Conservation (phyloP, 2,329 filamentous ascomycete genomes). For the Fonsecaea pedrosoi region DNA sequence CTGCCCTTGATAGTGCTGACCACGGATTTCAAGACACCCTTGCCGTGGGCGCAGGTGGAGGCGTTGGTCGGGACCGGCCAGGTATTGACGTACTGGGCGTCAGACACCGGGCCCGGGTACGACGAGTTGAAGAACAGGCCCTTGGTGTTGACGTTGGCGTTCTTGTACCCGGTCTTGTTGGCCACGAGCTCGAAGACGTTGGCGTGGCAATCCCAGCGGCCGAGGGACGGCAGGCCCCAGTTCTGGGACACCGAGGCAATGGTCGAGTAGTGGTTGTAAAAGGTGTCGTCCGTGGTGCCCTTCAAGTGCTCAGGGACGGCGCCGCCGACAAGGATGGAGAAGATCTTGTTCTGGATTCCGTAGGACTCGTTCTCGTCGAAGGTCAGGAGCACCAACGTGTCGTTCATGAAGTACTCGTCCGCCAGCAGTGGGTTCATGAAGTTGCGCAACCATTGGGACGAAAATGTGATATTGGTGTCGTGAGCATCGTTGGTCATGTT, state of each 20-base stretch:
- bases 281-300: conserved; percentile 72
- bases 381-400: conserved; percentile 76
- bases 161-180: conserved; percentile 63
- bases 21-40: conserved; percentile 51
- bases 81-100: conserved; percentile 40
- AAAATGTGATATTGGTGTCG: conserved; percentile 72
- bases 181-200: conserved; percentile 72
- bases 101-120: conserved; percentile 47
- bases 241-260: conserved; percentile 72
- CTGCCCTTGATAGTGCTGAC: conserved; percentile 23
- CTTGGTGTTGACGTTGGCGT: conserved; percentile 49
- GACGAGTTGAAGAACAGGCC: conserved; percentile 61
- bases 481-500: conserved; percentile 73
- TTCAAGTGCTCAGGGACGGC: conserved; percentile 69
- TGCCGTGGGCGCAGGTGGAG: conserved; percentile 76
- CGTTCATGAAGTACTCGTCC: conserved; percentile 74
- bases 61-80: conserved; percentile 60
- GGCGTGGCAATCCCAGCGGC: conserved; percentile 74
- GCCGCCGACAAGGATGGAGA: conserved; percentile 75
- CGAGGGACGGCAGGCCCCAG: conserved; percentile 72
- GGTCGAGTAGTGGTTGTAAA: conserved; percentile 75
- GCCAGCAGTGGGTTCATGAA: conserved; percentile 75
- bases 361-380: conserved; percentile 82
- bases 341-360: conserved; percentile 69
- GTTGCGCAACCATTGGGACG: conserved; percentile 69